These are phyloP conservation scores for Dicorynia guianensis DNA, from an alignment of 306 rosid genomes.

Conservation along the genomic window DNA sequence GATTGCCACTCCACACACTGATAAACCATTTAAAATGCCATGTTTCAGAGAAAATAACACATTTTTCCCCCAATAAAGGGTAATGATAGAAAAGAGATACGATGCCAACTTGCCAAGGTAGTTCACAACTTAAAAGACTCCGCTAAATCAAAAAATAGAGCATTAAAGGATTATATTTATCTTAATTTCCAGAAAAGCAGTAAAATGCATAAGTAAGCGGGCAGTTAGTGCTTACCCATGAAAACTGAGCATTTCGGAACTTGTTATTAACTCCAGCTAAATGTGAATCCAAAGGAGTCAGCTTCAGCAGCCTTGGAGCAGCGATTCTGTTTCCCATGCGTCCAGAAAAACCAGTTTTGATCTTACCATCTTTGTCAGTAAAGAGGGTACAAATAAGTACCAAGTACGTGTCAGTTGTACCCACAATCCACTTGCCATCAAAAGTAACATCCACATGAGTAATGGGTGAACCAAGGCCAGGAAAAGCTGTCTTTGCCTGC, in stretches of 20 bases:
- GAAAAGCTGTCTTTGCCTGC: constrained; percentile 69
- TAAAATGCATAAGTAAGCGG: background rate
- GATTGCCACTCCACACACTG: background rate
- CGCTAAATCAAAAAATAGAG: background rate
- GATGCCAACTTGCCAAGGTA: background rate
- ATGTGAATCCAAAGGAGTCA: constrained; percentile 70
- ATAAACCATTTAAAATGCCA: background rate
- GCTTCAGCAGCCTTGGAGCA: constrained; percentile 70
- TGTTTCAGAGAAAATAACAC: no score
- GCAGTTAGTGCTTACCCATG: constrained; percentile 55
- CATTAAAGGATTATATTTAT: no score
- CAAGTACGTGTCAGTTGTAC: constrained; percentile 63
- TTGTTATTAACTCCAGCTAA: constrained; percentile 64
- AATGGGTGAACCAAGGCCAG: constrained; percentile 72
- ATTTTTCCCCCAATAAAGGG: background rate
- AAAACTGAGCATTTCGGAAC: constrained; percentile 69
- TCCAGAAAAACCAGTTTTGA: constrained; percentile 67
- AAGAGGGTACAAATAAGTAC: constrained; percentile 64
- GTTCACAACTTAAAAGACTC: background rate
- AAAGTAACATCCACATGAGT: constrained; percentile 71
- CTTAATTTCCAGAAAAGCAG: no score
- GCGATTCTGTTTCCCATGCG: constrained; percentile 71
- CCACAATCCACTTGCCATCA: constrained; percentile 75
- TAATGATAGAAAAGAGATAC: background rate
- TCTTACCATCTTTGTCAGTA: constrained; percentile 66